Evolutionary conservation across 1,139 yeast genomes (phyloP), one percentile per base, ranked within the genome.

Genomic region (Debaryomyces singareniensis): DNA sequence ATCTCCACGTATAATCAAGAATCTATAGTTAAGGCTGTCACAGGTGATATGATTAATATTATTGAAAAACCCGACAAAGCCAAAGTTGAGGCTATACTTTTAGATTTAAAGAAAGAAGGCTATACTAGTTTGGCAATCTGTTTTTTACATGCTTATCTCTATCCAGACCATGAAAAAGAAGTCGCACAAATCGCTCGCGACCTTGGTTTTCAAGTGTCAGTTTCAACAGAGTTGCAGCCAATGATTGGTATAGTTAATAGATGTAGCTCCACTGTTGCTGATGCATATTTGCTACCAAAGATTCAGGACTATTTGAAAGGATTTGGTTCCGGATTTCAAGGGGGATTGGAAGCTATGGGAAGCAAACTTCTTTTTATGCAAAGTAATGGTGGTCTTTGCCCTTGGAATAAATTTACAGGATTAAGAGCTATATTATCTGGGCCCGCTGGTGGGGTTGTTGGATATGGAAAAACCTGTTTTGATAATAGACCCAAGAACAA

Each of bases 271-370:
- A 39, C 44, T 3, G 40, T 37, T 18, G 42, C 39, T 11, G 45
- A 41, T 28, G 45, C 45, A 13, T 41, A 41, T 26, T 29, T 41
- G 15, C 28, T 35, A 5, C 45, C 45, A 2, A 35, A 35, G 10
- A 34, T 41, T 24, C 20, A 33, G n/a, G 34, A 37, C 11, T 41
- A 41, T 25, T n/a, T 41, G n/a, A 22, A 25, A 15, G 30, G 34
- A 6, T 41, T 41, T 28, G 35, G 35, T 3, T 20, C 35, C 2
- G 46, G 46, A 10, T 42, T 41, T 16, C 35, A 37, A 28, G 53
- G 51, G 4, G 54, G 52, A 2, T 33, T 49, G 21, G 46, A 43
- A 9, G 49, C 49, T 5, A 44, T 48, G 34, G 47, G 51, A 2
- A 45, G 25, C 13, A 43, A 31, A 26, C 16, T 39, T 4, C 22